Conservation (phyloP, 768 basidiomycete genomes). For the Psilocybe azurescens region DNA sequence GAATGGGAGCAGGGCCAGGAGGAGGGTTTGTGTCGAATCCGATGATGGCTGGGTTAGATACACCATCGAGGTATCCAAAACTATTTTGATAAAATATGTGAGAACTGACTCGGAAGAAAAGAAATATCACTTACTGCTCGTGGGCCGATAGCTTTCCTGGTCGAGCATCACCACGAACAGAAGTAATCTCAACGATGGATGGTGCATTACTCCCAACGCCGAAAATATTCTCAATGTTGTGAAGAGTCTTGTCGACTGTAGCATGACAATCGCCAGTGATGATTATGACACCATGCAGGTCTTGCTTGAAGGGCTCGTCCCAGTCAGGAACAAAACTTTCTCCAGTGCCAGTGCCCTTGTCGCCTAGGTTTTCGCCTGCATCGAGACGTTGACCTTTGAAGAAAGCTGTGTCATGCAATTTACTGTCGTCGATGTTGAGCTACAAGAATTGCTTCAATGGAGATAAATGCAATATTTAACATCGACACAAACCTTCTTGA, state of each 20-base stretch:
- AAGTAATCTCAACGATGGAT: constrained; percentile 45
- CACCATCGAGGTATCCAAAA: constrained; percentile 58
- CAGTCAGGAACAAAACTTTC: constrained; percentile 45
- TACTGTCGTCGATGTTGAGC: constrained; percentile 46
- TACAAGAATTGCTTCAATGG: constrained; percentile 14
- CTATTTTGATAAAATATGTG: constrained; percentile 22
- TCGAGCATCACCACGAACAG: constrained; percentile 44
- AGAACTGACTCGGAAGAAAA: background rate
- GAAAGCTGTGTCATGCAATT: constrained; percentile 43
- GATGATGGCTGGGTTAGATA: constrained; percentile 52
- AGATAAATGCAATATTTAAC: background rate
- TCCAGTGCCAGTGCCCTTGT: constrained; percentile 31
- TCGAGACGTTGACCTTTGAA: constrained; percentile 45
- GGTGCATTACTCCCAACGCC: constrained; percentile 29
- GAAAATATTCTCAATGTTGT: constrained; percentile 39
- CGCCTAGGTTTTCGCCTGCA: constrained; percentile 40
- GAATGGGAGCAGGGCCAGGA: constrained; percentile 41
- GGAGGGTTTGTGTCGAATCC: constrained; percentile 42
- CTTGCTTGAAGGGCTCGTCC: constrained; percentile 49
- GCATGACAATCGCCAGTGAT: constrained; percentile 49
- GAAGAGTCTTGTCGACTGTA: constrained; percentile 39
- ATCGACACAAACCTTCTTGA: constrained; percentile 37
- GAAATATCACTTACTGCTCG: constrained; percentile 43
- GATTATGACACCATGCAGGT: constrained; percentile 56
- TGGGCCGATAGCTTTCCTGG: constrained; percentile 47